Evolutionary conservation across 805 yeast genomes (phyloP), one percentile per base, ranked within the genome.

Genomic region (Clavispora phyllophila): DNA sequence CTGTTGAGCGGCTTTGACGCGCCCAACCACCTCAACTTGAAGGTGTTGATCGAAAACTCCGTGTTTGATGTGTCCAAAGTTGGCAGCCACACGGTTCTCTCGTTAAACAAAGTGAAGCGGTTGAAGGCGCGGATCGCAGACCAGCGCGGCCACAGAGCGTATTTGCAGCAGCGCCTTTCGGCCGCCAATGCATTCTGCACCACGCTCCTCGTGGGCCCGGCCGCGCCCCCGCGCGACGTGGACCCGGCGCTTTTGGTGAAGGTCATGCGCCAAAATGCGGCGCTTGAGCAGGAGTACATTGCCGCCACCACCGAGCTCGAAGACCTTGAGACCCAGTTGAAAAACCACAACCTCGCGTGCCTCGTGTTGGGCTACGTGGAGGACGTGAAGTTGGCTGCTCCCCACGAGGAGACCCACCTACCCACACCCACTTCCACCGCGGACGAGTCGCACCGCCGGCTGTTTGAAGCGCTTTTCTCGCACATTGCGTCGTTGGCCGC

Each of bases 291-390:
- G 41, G 63, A 66, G 40, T 48, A 66, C 23, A 48, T 53, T 19
- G 40, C 47, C 9, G 50, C 55, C 9, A 49, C 54, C 32, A 50
- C 52, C 12, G 72, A 67, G 34, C 51, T 68, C 33, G 65, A 61
- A 12, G 46, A 44, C 2, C 54, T 67, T 34, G 51, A 50, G 9
- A 37, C 52, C 10, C 52, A 50, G 36, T 52, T 73, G 39, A 62
- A 58, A 41, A 64, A 66, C 47, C 80, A 75, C 49, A 68, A 73
- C 43, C 49, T 71, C 39, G 63, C 75, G 0, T 68, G 75, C 25
- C 62, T 72, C 36, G 69, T 70, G 13, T 57, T 74, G 47, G 79
- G 80, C 2, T 73, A 73, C 51, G 63, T 73, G 14, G 76, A 73
- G 46, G 74, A 68, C 51, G 62, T 70, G 12, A 61, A 58, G 45